Base-by-base conservation (phyloP, 495 filamentous ascomycete species). In the Parmelia sp. region DNA sequence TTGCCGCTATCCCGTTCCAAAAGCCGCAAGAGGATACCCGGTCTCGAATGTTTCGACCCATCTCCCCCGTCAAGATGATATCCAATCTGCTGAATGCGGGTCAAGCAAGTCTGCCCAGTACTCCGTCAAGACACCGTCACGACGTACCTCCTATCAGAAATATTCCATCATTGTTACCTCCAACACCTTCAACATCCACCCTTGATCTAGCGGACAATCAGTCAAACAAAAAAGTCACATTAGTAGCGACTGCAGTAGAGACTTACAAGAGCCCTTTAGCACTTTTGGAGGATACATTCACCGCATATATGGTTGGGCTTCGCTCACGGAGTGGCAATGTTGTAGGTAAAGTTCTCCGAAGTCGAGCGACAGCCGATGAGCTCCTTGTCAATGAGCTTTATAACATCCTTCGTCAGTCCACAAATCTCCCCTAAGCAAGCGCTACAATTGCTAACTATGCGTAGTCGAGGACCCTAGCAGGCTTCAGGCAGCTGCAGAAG, bases 41-140 rank as follows among this genome's bases (percentile, higher is more conserved):
- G 69, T 83, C 68, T 65, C 80, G 65, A 65, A 80, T 80, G 0
- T 87, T 90, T 68, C 82, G 91, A 27, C 86, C 89, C 15, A 83
- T 86, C 15, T 96, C 92, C 14, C 93, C 94, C 0, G 90, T 93
- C 42, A 98, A 97, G 74, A 75, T 97, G 70, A 81, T 98, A 33
- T 94, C 92, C 0, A 94, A 83, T 68, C 82, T 98, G 58, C 78
- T 96, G 37, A 84, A 84, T 56, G 82, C 83, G 25, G 82, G 76
- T 39, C 73, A 65, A 15, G 64, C 62, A 6, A 78, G 68, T 55
- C 74, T 75, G n/a, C n/a, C 55, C 42, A 68, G 68, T 49, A 71
- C 63, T 31, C 68, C 65, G 25, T 69, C 64, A 1, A 71, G 64
- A 40, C 55, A 56, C 62, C 62, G 66, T 23, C 37, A 63, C 10